Base-by-base conservation (phyloP, 116 monocot species). In the Posidonia oceanica region DNA sequence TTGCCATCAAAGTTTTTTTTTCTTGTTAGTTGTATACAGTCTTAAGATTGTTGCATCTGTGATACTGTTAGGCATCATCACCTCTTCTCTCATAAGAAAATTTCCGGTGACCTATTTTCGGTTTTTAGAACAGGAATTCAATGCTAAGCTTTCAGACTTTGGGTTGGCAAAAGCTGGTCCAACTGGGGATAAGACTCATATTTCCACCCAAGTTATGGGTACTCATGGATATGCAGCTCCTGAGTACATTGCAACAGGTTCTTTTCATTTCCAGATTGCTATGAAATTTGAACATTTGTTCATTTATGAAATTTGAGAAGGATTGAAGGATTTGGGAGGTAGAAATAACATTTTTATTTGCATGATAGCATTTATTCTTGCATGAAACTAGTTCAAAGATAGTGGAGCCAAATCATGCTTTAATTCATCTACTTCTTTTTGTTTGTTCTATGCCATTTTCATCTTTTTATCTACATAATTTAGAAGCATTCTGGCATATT, bases 151-250 rank as follows among this genome's bases (percentile, higher is more conserved):
- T 75, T 92, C 92, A 39, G 92, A 92, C 64, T 91, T 91, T 67
- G 91, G 91, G 14, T 76, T 91, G 76, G 91, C 88, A 53, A 91
- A 87, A 75, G 91, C 81, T 68, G 92, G 92, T 10, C 92, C 92
- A 18, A 88, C 88, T 3, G 92, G 92, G 3, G 86, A 88, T 69
- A 81, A 51, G 20, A 92, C 92, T 55, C 92, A 92, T 76, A 83
- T 92, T 10, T 88, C 92, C 21, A 92, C 92, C 14, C 81, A 87
- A 79, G 80, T 88, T 54, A 83, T 92, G 86, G 92, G 92, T 5
- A 92, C 92, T 13, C 88, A 83, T 75, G 92, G 92, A 53, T 92
- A 92, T 72, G 88, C 92, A 18, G 92, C 92, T 74, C 91, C 91
- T 15, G 91, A 91, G 77, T 91, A 91, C 29, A 51, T 91, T 54